Percentiles rank a stretch among this genome's conserved stretches.
phyloP scores from a whole-genome alignment of 768 basidiomycete species.

The Amanita molliuscula region DNA sequence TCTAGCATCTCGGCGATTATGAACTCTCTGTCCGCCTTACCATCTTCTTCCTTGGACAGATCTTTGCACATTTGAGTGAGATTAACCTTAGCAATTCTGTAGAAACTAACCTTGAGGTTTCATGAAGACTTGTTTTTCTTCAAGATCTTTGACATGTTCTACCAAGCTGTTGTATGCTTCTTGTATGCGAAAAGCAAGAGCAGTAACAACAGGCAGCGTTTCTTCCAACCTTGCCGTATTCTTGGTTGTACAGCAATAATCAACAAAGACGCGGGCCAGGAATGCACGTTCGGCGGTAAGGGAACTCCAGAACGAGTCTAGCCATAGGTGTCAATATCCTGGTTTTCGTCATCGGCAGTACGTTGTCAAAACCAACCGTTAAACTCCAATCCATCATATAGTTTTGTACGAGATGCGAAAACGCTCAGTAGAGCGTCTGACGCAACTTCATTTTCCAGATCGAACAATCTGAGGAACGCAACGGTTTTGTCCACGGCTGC shows the following conservation, averaged over 20 bases:
- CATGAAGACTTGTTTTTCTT: conserved; percentile 15
- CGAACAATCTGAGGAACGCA: conserved; percentile 46
- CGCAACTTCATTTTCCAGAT: conserved; percentile 53
- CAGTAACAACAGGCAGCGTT: conserved; percentile 75
- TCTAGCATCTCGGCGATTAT: conserved; percentile 75
- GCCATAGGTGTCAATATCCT: neutral
- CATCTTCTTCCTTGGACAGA: conserved; percentile 33
- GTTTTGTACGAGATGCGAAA: conserved; percentile 53
- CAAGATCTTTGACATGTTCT: conserved; percentile 14
- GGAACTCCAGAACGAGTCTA: conserved; percentile 63
- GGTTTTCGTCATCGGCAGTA: neutral
- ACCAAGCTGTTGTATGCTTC: conserved; percentile 49
- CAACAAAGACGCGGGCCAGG: conserved; percentile 74
- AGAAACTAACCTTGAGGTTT: conserved; percentile 2
- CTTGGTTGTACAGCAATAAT: conserved; percentile 56
- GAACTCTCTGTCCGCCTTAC: conserved; percentile 43
- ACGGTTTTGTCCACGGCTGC: conserved; percentile 24
- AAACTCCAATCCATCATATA: conserved; percentile 63
- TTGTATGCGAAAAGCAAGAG: conserved; percentile 69
- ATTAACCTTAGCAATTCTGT: neutral
- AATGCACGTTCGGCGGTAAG: conserved; percentile 72
- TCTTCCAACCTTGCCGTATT: conserved; percentile 56
- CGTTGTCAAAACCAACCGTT: conserved; percentile 34
- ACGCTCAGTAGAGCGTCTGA: conserved; percentile 68
- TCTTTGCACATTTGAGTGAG: conserved; percentile 22